Evolutionary conservation across 345 rosid species (phyloP).

Genomic region (Moricandia moricandioides): DNA sequence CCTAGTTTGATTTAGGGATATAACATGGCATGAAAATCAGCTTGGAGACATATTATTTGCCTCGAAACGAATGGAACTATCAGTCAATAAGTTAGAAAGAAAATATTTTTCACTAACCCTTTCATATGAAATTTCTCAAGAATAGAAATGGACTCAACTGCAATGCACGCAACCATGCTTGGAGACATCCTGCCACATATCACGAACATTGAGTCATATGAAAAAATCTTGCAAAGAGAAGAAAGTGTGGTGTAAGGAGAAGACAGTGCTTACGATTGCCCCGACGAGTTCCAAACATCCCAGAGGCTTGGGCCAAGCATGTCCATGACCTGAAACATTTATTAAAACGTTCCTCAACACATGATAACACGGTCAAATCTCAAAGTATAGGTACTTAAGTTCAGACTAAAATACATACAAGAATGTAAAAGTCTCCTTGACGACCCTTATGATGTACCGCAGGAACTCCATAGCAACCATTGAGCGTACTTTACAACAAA

Average conservation of each 20-base stretch:
- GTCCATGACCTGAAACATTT: constrained; percentile 80
- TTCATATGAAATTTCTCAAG: constrained; percentile 82
- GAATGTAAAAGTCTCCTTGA: constrained; percentile 90
- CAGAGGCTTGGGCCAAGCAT: constrained; percentile 97
- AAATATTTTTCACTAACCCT: constrained; percentile 50
- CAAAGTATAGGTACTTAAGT: background rate
- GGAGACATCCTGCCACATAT: constrained; percentile 66
- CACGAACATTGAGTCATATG: constrained; percentile 6
- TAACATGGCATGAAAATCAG: constrained; percentile 1
- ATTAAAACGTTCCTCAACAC: constrained; percentile 19
- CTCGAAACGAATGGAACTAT: too few species aligned
- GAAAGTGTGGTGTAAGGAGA: background rate
- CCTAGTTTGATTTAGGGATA: constrained; percentile 14
- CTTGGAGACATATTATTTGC: background rate
- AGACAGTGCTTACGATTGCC: constrained; percentile 61
- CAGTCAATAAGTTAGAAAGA: background rate
- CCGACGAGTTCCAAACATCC: constrained; percentile 94
- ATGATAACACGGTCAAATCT: constrained; percentile 6
- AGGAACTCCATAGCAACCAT: constrained; percentile 84
- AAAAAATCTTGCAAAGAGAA: background rate
- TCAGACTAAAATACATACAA: constrained; percentile 46
- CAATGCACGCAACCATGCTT: constrained; percentile 89
- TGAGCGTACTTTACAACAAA: constrained; percentile 45
- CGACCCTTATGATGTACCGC: constrained; percentile 87
- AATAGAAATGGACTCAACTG: constrained; percentile 90